phyloP scores from a whole-genome alignment of 208 protist genomes.

The Acanthamoeba culbertsoni region DNA sequence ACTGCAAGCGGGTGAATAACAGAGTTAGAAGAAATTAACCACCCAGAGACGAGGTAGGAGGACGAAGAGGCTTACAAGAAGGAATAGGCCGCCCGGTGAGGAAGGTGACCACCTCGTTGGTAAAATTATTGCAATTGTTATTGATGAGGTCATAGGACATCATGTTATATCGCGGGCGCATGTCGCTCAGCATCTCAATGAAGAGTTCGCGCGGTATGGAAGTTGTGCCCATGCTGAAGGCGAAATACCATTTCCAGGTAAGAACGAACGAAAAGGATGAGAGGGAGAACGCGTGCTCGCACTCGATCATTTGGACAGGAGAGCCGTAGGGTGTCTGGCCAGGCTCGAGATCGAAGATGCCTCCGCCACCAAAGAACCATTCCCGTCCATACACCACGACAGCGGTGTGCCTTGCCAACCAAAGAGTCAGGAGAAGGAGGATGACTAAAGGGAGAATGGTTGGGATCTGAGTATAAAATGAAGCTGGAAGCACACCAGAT shows the following conservation, averaged over 20 bases:
- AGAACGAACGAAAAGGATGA: background rate
- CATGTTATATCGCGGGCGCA: slow-evolving; percentile 37
- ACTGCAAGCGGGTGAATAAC: background rate
- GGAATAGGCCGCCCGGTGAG: slow-evolving; percentile 28
- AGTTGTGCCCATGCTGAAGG: slow-evolving; percentile 24
- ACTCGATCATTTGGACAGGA: slow-evolving; percentile 59
- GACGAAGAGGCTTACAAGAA: background rate
- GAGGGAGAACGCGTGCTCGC: background rate
- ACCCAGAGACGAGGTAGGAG: background rate
- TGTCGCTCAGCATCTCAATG: slow-evolving; percentile 33
- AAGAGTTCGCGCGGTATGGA: slow-evolving; percentile 32
- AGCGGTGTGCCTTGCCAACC: slow-evolving; percentile 15
- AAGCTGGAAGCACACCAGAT: background rate
- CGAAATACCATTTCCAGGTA: background rate
- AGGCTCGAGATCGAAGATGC: slow-evolving; percentile 46
- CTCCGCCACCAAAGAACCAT: slow-evolving; percentile 58
- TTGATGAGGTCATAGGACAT: slow-evolving; percentile 55
- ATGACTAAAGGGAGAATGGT: background rate
- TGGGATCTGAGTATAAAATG: background rate
- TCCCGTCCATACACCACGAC: slow-evolving; percentile 51
- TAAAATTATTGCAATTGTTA: slow-evolving; percentile 65
- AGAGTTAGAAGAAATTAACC: background rate
- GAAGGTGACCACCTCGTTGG: slow-evolving; percentile 45
- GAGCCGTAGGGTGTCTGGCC: slow-evolving; percentile 58
- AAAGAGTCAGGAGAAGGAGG: background rate